Base-by-base conservation (phyloP, 805 yeast genomes). In the Teunomyces panamensis region DNA sequence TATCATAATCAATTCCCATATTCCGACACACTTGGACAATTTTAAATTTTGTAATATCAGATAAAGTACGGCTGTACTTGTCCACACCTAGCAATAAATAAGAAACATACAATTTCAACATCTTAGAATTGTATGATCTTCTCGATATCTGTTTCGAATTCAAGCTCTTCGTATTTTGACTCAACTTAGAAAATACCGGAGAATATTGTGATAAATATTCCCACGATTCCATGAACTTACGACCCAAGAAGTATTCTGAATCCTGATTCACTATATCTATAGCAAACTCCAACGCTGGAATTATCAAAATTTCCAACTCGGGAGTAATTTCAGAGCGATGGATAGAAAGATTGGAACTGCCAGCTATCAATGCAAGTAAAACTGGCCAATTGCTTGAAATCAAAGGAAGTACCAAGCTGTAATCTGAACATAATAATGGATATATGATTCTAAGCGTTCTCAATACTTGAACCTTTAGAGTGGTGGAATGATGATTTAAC, bases 401-500 rank as follows among this genome's bases (percentile, higher is more conserved):
- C 5, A 71, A 30, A 1, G 75, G 74, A 49, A 69, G 50, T 7
- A 68, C 48, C 39, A 63, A 51, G 5, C 54, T 47, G 49, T 69
- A 66, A 48, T 71, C 61, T 2, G 69, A 56, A 34, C 64, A 43
- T 48, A 73, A 56, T 14, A 71, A 43, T 9, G 70, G 68, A 51
- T 69, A 71, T 8, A 65, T 56, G 10, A 55, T 50, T 8, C 46
- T 55, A 20, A 73, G 48, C 0, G 87, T 73, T 29, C 65, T 69
- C 46, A 91, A 61, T 5, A 89, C 75, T 49, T 81, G 84, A 3
- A 77, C 60, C 37, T 80, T 76, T 28, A 92, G 63, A 2, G 74
- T 65, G 2, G 75, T 63, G 0, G 95, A 84, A 1, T 80, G 78
- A 56, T 87, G 94, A 2, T 88, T 81, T 32, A 89, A 65, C 30